Evolutionary conservation across 129 eudicot genomes (phyloP).

Genomic region (Ambrosia artemisiifolia): DNA sequence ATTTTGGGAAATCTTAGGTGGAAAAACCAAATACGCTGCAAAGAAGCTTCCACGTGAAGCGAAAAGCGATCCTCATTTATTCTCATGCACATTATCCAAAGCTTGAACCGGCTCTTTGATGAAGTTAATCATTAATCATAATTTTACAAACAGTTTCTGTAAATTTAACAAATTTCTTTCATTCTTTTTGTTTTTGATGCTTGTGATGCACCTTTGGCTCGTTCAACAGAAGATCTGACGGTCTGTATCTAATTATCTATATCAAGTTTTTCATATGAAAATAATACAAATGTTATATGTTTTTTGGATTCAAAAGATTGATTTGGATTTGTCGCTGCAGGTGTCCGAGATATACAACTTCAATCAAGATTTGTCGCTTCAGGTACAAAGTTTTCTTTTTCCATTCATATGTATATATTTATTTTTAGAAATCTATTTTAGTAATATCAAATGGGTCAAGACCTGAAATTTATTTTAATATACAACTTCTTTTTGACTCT

Average conservation of each 20-base stretch:
- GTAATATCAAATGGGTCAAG: no score
- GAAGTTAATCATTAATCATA: not conserved
- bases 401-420: no score
- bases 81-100: conserved; percentile 60
- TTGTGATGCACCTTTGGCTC: conserved; percentile 31
- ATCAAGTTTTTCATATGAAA: not conserved
- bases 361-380: conserved; percentile 71
- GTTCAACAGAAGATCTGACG: conserved; percentile 60
- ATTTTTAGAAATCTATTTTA: no score
- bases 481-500: no score
- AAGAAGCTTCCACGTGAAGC: conserved; percentile 54
- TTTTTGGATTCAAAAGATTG: not conserved
- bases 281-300: not conserved
- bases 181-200: conserved; percentile 20
- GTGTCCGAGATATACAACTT: conserved; percentile 78
- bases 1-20: conserved; percentile 90
- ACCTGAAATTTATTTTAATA: no score
- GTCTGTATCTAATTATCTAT: conserved; percentile 28
- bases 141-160: not conserved
- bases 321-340: conserved; percentile 37
- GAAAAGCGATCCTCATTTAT: conserved; percentile 90
- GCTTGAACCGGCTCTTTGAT: conserved; percentile 34
- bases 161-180: not conserved
- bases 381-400: no score
- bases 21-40: conserved; percentile 52